A percentile compares a stretch with the other conserved stretches of the same genome.
These are phyloP conservation scores for Penicillium maclennaniae DNA, from an alignment of 495 filamentous ascomycete species.

Conservation along the genomic window DNA sequence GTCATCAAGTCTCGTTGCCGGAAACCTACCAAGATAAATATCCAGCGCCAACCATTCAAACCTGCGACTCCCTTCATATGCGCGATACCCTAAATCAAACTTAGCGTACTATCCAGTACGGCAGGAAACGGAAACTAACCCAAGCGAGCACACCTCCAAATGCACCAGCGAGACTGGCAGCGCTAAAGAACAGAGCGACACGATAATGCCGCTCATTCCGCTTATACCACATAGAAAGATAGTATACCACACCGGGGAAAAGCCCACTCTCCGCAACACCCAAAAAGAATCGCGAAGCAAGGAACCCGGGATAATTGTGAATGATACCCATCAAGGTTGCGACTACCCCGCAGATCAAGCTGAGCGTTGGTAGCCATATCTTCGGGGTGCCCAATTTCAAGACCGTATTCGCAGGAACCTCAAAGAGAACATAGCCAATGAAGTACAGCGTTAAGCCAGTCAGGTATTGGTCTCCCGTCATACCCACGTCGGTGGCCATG, in stretches of 20 bases:
- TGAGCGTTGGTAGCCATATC: constrained; percentile 55
- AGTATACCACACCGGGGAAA: constrained; percentile 75
- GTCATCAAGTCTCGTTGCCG: constrained; percentile 23
- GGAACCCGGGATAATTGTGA: constrained; percentile 61
- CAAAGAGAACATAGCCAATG: constrained; percentile 69
- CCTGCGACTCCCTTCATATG: constrained; percentile 63
- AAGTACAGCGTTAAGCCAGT: constrained; percentile 72
- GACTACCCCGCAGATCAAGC: constrained; percentile 59
- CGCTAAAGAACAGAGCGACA: constrained; percentile 71
- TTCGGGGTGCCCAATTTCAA: constrained; percentile 67
- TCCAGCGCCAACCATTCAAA: constrained; percentile 75
- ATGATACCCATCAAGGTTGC: constrained; percentile 68
- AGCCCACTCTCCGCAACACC: constrained; percentile 51
- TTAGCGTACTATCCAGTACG: constrained; percentile 1
- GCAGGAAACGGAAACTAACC: constrained; percentile 16
- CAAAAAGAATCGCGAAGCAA: constrained; percentile 50
- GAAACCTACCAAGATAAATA: constrained; percentile 61
- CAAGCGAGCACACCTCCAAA: constrained; percentile 76
- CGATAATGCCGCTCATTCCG: constrained; percentile 68
- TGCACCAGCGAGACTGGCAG: constrained; percentile 70
- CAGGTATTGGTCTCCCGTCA: constrained; percentile 70
- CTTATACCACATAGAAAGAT: constrained; percentile 84
- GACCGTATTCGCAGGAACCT: constrained; percentile 69
- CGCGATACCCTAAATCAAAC: constrained; percentile 35
- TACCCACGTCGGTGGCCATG: constrained; percentile 57